phyloP scores from a whole-genome alignment of 1,284 basidiomycete species.

The Athelia psychrophila region DNA sequence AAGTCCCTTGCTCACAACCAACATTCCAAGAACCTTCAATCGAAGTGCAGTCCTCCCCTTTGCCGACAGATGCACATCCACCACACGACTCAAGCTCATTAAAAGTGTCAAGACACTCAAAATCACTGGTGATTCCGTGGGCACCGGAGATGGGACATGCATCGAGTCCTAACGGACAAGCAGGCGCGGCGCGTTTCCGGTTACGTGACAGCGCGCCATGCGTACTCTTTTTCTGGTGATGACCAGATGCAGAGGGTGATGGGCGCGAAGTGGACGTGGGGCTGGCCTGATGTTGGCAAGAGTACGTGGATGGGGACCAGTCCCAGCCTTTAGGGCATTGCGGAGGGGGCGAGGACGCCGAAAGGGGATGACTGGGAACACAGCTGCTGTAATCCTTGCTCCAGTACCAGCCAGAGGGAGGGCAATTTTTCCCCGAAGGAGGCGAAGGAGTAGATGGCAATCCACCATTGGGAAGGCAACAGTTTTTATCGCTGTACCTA shows the following conservation, averaged over 20 bases:
- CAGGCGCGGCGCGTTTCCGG: conserved; percentile 34
- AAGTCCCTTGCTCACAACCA: conserved; percentile 59
- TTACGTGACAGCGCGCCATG: conserved; percentile 11
- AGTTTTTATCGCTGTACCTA: conserved; percentile 42
- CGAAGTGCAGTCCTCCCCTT: conserved; percentile 69
- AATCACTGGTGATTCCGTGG: conserved; percentile 36
- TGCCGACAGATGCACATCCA: conserved; percentile 62
- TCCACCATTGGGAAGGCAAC: conserved; percentile 52
- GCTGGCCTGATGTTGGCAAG: conserved; percentile 28
- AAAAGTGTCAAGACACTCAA: conserved; percentile 60
- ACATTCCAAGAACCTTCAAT: conserved; percentile 67
- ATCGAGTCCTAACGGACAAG: conserved; percentile 56
- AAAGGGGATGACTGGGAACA: conserved; percentile 14
- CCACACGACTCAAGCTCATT: conserved; percentile 67
- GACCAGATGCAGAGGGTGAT: conserved; percentile 34
- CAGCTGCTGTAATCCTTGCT: conserved; percentile 35
- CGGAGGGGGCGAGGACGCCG: conserved; percentile 30
- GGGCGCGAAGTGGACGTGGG: conserved; percentile 11
- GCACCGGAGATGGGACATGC: conserved; percentile 58
- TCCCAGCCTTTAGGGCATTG: conserved; percentile 45
- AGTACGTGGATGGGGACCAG: conserved; percentile 38
- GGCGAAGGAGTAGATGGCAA: conserved; percentile 36
- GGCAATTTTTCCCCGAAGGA: conserved; percentile 42
- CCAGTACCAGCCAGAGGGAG: conserved; percentile 42
- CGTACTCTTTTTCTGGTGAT: conserved; percentile 12